Percentiles rank a stretch among this genome's conserved stretches.
phyloP scores from a whole-genome alignment of 108 stramenopile genomes.

The Ochromonas danica region DNA sequence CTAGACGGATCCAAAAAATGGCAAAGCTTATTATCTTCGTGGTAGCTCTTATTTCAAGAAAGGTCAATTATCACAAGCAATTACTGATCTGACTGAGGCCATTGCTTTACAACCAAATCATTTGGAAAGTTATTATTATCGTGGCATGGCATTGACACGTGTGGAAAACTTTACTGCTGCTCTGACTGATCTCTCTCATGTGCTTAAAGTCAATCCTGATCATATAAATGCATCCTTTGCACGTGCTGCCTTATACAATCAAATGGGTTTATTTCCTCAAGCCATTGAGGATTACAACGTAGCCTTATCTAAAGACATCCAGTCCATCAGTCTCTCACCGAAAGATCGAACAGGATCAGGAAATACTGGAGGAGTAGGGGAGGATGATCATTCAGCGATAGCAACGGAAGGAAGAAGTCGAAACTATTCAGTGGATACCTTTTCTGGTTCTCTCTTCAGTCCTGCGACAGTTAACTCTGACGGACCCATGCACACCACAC shows the following conservation, averaged over 20 bases:
- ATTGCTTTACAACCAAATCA: neutral
- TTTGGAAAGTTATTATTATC: neutral
- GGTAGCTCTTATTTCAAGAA: conserved; percentile 25
- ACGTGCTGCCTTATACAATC: conserved; percentile 45
- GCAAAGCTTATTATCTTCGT: neutral
- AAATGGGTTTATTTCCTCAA: conserved; percentile 31
- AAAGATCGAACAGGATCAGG: neutral
- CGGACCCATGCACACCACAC: neutral
- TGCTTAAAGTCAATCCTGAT: conserved; percentile 37
- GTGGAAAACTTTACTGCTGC: neutral
- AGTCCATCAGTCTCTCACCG: neutral
- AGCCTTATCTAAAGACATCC: conserved; percentile 42
- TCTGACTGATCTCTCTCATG: conserved; percentile 39
- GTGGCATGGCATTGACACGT: neutral
- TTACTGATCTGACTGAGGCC: neutral
- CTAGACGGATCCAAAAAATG: conserved; percentile 26
- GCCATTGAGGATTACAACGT: conserved; percentile 55
- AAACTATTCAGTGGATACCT: neutral
- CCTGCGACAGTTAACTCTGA: neutral
- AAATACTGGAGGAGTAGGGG: neutral
- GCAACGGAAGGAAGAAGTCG: neutral
- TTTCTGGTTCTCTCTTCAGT: neutral
- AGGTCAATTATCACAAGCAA: neutral
- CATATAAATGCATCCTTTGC: conserved; percentile 49
- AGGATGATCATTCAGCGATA: conserved; percentile 25